Evolutionary conservation across 176 grass and related monocot genomes (phyloP), one percentile per base, ranked within the genome.

Genomic region (Carex cristatella): DNA sequence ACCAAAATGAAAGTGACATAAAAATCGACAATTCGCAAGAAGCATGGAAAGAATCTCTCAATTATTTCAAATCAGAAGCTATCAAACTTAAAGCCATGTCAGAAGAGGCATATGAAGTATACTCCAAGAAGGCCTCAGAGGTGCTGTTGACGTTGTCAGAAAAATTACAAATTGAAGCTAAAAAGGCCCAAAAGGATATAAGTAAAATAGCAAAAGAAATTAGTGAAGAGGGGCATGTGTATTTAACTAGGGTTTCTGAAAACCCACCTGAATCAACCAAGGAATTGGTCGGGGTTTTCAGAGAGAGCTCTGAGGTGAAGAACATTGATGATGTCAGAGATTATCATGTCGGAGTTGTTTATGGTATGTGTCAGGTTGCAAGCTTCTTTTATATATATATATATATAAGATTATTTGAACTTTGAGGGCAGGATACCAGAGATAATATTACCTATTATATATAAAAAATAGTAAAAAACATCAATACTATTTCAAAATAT

Each of bases 281-380:
- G 71, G 96, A 99, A 86, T 65, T 95, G 46, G 80, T 48, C 1
- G 84, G 80, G 60, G 91, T 89, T n/a, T 92, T 94, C 57, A 89
- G 5, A 35, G 79, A 81, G 82, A 79, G 89, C 53, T 74, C 88
- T 63, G 86, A 85, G 6, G 73, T 95, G 69, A 95, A 89, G 64
- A 88, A 80, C 31, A 42, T 90, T 23, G 90, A 90, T 8, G 84
- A 93, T 31, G 89, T 94, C 33, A 30, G 78, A 44, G 96, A 99
- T 89, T 99, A 95, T 86, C 91, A 99, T 68, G 85, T 99, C 53
- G 91, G 87, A 84, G 91, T 99, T 92, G 78, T 90, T 12, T 95
- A 90, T 61, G 96, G 96, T 99, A 99, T 60, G 88, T 86, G 44
- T 61, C 59, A 30, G 19, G 65, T 46, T 82, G 31, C 37, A 70